A percentile compares a stretch with the other conserved stretches of the same genome.
phyloP scores from a whole-genome alignment of 768 basidiomycete genomes.

The Rhodotorula babjevae region DNA sequence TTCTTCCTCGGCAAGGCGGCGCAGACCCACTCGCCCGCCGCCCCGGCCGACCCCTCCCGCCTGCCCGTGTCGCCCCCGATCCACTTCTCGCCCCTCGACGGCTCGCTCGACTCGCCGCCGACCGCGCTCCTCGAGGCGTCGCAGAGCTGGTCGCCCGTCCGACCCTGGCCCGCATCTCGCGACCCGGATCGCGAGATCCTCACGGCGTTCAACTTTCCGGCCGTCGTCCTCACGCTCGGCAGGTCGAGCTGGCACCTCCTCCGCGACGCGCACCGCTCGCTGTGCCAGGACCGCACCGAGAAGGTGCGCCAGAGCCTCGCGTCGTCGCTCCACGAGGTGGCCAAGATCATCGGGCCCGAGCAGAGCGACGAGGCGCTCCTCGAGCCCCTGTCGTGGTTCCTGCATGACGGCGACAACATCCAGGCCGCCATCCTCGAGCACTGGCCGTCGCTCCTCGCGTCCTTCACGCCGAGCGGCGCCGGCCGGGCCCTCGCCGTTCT shows the following conservation, averaged over 20 bases:
- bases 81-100: conserved; percentile 27
- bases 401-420: conserved; percentile 59
- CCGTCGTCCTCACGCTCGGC: conserved; percentile 78
- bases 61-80: not conserved
- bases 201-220: conserved; percentile 87
- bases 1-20: conserved; percentile 63
- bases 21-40: not conserved
- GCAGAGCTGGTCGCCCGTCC: conserved; percentile 9
- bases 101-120: conserved; percentile 31
- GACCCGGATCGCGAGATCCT: conserved; percentile 71
- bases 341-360: conserved; percentile 71
- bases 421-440: conserved; percentile 66
- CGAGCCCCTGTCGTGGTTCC: conserved; percentile 60
- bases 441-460: conserved; percentile 58
- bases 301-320: conserved; percentile 75
- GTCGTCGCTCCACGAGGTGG: conserved; percentile 82
- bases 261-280: conserved; percentile 60
- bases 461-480: conserved; percentile 53
- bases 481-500: conserved; percentile 51
- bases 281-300: conserved; percentile 59
- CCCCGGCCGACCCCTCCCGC: not conserved
- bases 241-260: conserved; percentile 66
- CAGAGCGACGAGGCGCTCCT: conserved; percentile 66
- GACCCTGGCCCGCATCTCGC: conserved; percentile 36
- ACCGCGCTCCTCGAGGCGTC: conserved; percentile 15